Evolutionary conservation across 1,139 yeast genomes (phyloP).

Genomic region (Debaryomyces subglobosus): DNA sequence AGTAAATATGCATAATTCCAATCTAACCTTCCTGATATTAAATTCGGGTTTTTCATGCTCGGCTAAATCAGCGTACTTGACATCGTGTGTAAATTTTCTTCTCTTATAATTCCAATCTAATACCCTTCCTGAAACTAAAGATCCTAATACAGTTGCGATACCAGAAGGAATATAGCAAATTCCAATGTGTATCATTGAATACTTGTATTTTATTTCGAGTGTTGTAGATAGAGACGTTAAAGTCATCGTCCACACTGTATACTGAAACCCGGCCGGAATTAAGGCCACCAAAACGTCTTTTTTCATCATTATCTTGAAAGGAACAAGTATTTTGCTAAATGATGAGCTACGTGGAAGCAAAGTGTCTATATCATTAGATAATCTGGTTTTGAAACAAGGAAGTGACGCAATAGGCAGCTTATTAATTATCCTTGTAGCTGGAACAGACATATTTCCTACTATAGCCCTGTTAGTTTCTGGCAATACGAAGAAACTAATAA

Average conservation of each 20-base stretch:
- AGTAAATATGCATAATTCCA: constrained; percentile 31
- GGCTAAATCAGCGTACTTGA: constrained; percentile 18
- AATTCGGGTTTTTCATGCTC: constrained; percentile 27
- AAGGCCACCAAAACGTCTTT: constrained; percentile 28
- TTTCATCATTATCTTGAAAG: constrained; percentile 32
- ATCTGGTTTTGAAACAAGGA: constrained; percentile 25
- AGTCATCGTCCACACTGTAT: constrained; percentile 42
- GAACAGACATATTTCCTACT: constrained; percentile 44
- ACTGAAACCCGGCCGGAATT: constrained; percentile 38
- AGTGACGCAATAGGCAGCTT: constrained; percentile 27
- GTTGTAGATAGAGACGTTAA: constrained; percentile 36
- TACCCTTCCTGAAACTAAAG: constrained; percentile 32
- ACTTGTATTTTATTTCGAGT: constrained; percentile 35
- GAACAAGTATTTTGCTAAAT: constrained; percentile 25
- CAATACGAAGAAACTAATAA: constrained; percentile 25
- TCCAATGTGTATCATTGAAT: constrained; percentile 40
- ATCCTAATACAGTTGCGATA: constrained; percentile 31
- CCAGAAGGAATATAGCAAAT: constrained; percentile 45
- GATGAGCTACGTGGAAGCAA: constrained; percentile 22
- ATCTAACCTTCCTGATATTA: constrained; percentile 29
- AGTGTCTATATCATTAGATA: constrained; percentile 33
- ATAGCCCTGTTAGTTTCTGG: constrained; percentile 42
- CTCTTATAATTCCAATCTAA: constrained; percentile 33
- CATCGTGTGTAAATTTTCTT: constrained; percentile 21
- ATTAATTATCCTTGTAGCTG: constrained; percentile 26